Percentiles rank a stretch among this genome's conserved stretches.
phyloP scores from a whole-genome alignment of 495 filamentous ascomycete species.

The Recurvomyces mirabilis region DNA sequence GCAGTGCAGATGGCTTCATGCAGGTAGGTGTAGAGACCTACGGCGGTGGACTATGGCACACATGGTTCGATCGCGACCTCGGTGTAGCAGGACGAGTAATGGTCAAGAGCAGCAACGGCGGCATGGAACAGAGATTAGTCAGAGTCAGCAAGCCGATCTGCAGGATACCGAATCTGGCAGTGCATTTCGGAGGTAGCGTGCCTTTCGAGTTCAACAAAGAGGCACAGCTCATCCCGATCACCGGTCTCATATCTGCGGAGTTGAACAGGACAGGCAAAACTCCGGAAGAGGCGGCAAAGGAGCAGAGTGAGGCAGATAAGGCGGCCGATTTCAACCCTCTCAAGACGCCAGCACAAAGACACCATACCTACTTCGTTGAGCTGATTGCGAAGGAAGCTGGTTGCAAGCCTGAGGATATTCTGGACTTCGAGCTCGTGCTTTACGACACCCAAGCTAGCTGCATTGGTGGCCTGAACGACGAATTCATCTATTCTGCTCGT shows the following conservation, averaged over 20 bases:
- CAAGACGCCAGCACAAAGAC: constrained; percentile 65
- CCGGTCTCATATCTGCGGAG: constrained; percentile 74
- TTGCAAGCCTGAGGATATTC: constrained; percentile 54
- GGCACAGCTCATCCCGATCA: constrained; percentile 86
- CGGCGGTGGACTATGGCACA: constrained; percentile 74
- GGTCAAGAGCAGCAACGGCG: constrained; percentile 60
- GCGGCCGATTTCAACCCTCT: constrained; percentile 49
- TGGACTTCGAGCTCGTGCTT: constrained; percentile 91
- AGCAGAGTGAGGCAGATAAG: constrained; percentile 31
- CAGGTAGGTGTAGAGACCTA: constrained; percentile 97
- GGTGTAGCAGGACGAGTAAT: constrained; percentile 82
- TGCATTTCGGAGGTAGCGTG: constrained; percentile 79
- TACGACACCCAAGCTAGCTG: constrained; percentile 89
- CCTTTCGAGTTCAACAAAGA: constrained; percentile 93
- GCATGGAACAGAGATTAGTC: constrained; percentile 72
- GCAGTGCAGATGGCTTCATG: constrained; percentile 72
- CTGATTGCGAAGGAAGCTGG: constrained; percentile 73
- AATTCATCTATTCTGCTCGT: constrained; percentile 86
- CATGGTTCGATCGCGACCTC: constrained; percentile 92
- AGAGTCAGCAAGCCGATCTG: constrained; percentile 86
- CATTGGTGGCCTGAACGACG: constrained; percentile 81
- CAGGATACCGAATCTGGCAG: constrained; percentile 81
- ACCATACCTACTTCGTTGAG: constrained; percentile 78
- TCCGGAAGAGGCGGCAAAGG: constrained; percentile 33
- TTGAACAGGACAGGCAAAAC: constrained; percentile 58